These are phyloP conservation scores for Hymenoscyphus fructigenus DNA, from an alignment of 2,329 filamentous ascomycete genomes.

Conservation along the genomic window DNA sequence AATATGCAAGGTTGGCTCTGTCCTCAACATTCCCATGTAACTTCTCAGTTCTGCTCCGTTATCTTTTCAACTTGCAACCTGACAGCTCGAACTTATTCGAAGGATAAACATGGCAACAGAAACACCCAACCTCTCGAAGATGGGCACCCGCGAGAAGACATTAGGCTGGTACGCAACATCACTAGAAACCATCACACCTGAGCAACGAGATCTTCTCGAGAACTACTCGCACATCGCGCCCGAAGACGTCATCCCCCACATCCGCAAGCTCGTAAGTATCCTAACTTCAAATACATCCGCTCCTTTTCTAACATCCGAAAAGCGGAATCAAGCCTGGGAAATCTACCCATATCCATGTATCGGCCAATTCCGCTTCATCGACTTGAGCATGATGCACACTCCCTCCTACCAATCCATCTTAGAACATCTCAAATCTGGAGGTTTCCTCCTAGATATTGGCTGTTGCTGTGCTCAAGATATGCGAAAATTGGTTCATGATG, in stretches of 20 bases:
- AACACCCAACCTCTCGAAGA: neutral
- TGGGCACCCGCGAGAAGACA: constrained; percentile 17
- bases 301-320: neutral
- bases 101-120: neutral
- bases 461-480: constrained; percentile 43
- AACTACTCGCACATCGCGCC: constrained; percentile 20
- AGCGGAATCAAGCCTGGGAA: constrained; percentile 27
- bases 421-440: constrained; percentile 16
- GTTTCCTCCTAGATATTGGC: constrained; percentile 39
- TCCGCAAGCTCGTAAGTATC: constrained; percentile 17
- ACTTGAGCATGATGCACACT: constrained; percentile 16
- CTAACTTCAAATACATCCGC: neutral
- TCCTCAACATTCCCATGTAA: neutral
- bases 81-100: neutral
- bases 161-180: constrained; percentile 19
- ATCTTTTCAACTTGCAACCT: neutral
- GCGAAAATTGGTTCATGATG: constrained; percentile 40
- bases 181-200: constrained; percentile 11
- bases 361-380: constrained; percentile 26
- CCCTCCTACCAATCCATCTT: constrained; percentile 21
- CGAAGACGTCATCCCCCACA: constrained; percentile 16
- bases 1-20: too few species aligned
- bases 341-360: constrained; percentile 30
- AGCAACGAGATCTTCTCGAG: constrained; percentile 17
- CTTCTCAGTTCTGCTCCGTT: neutral